These are phyloP conservation scores for Forsythia viridissima DNA, from an alignment of 257 asterid genomes.

Conservation along the genomic window DNA sequence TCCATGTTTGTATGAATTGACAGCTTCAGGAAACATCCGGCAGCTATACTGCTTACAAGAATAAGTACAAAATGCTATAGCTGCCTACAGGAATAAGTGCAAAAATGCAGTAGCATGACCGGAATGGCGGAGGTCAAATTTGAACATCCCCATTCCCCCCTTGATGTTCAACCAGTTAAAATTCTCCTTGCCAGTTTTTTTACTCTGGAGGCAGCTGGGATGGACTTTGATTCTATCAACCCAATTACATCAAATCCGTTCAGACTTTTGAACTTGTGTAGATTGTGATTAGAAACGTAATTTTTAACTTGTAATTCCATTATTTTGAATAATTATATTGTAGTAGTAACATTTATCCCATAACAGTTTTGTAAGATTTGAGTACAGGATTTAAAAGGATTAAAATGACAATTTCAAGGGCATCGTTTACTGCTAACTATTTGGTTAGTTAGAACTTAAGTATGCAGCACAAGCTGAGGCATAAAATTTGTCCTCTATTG, in stretches of 20 bases:
- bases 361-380: conserved; percentile 2
- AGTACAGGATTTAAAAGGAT: conserved; percentile 8
- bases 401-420: neutral
- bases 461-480: neutral
- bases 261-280: conserved; percentile 11
- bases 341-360: neutral
- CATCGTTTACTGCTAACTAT: neutral
- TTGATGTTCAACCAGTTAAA: conserved; percentile 15
- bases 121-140: conserved; percentile 6
- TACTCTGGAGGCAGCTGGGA: conserved; percentile 31
- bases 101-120: conserved; percentile 10
- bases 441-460: neutral
- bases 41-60: conserved; percentile 90
- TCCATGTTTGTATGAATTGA: conserved; percentile 17
- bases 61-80: conserved; percentile 46
- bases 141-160: neutral
- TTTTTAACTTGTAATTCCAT: conserved; percentile 17
- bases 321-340: neutral
- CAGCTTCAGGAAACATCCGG: conserved; percentile 92
- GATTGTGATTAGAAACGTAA: conserved; percentile 19
- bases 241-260: conserved; percentile 10
- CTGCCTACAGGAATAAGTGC: conserved; percentile 64
- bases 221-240: conserved; percentile 15
- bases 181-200: conserved; percentile 30
- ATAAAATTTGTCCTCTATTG: neutral